Conservation (phyloP, 805 yeast genomes). For the Candida railenensis region DNA sequence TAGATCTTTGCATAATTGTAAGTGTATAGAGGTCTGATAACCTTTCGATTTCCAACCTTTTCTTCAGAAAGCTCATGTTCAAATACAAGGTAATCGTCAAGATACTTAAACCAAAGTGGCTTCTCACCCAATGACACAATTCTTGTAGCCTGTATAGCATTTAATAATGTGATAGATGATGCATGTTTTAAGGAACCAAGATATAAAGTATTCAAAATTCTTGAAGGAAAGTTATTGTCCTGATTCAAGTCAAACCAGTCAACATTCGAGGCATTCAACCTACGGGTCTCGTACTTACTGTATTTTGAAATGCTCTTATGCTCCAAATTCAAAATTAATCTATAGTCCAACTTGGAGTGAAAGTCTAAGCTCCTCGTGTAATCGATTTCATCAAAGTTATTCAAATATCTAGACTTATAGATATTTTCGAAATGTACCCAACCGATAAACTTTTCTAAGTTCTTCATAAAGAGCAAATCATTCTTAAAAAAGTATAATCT, state of each 20-base stretch:
- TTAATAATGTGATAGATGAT: conserved; percentile 26
- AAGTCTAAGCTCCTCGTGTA: neutral
- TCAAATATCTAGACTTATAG: neutral
- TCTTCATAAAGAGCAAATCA: conserved; percentile 28
- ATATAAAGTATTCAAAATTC: conserved; percentile 24
- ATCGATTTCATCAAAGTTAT: neutral
- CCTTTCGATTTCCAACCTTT: neutral
- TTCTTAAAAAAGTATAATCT: conserved; percentile 29
- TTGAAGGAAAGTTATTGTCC: conserved; percentile 39
- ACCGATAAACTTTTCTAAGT: conserved; percentile 28
- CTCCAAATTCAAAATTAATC: conserved; percentile 12
- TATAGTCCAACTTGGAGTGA: neutral
- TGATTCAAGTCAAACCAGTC: conserved; percentile 34
- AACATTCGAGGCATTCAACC: conserved; percentile 6
- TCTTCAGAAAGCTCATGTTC: conserved; percentile 12
- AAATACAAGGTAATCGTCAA: conserved; percentile 10
- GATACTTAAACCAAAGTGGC: conserved; percentile 30
- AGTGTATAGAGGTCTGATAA: conserved; percentile 16
- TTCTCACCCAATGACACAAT: conserved; percentile 36
- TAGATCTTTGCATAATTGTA: conserved; percentile 19
- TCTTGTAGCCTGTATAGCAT: conserved; percentile 20
- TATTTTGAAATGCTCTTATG: conserved; percentile 8
- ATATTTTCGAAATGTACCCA: conserved; percentile 9
- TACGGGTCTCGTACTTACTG: neutral
- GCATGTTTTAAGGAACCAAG: conserved; percentile 36